Conservation (phyloP, 2,329 filamentous ascomycete genomes). For the Aspergillus fumigatus region DNA sequence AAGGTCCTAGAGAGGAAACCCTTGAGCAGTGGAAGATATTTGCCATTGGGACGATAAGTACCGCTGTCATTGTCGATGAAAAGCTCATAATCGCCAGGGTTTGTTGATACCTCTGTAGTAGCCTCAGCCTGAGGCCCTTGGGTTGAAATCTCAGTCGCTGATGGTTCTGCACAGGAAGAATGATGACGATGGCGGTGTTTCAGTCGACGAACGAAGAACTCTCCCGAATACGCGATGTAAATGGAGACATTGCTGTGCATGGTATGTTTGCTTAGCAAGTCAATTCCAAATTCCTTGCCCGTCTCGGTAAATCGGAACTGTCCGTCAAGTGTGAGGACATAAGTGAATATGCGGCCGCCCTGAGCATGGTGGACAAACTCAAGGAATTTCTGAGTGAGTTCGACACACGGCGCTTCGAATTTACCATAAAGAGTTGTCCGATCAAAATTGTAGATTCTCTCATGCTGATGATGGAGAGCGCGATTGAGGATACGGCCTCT, state of each 20-base stretch:
- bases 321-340: conserved; percentile 82
- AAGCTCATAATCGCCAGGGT: conserved; percentile 68
- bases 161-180: conserved; percentile 29
- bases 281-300: conserved; percentile 90
- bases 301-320: conserved; percentile 91
- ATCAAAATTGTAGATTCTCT: conserved; percentile 84
- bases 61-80: conserved; percentile 94
- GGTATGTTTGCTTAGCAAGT: conserved; percentile 88
- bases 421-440: conserved; percentile 66
- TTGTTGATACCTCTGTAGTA: conserved; percentile 42
- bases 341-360: conserved; percentile 83
- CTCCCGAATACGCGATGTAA: conserved; percentile 87
- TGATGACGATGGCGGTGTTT: conserved; percentile 42
- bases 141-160: conserved; percentile 26
- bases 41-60: conserved; percentile 83
- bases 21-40: conserved; percentile 66
- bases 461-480: conserved; percentile 85
- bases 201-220: conserved; percentile 81
- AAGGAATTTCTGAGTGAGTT: conserved; percentile 74
- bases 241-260: conserved; percentile 93
- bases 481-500: conserved; percentile 76
- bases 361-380: conserved; percentile 83
- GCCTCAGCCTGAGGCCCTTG: conserved; percentile 35
- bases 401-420: conserved; percentile 62
- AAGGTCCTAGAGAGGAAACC: conserved; percentile 68